phyloP scores from a whole-genome alignment of 768 basidiomycete species.

The Hygrocybe punicea region DNA sequence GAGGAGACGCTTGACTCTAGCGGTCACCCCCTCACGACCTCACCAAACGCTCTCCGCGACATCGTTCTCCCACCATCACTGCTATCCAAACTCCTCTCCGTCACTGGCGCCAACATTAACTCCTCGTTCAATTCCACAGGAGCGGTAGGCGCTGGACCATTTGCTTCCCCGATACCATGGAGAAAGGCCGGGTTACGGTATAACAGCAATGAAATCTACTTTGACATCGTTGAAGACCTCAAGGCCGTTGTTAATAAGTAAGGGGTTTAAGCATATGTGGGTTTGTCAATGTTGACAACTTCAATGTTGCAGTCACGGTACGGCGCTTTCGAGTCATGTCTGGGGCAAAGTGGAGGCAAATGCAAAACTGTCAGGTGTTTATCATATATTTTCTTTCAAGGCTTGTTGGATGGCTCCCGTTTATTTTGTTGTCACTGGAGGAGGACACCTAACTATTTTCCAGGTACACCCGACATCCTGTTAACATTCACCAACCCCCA shows the following conservation, averaged over 20 bases:
- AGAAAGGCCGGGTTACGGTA: constrained; percentile 79
- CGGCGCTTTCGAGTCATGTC: constrained; percentile 60
- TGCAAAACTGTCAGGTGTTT: constrained; percentile 67
- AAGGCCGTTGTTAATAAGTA: constrained; percentile 77
- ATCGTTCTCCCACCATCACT: constrained; percentile 91
- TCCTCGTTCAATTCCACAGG: constrained; percentile 46
- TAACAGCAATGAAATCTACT: constrained; percentile 87
- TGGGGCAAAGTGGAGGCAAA: constrained; percentile 79
- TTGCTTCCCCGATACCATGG: constrained; percentile 93
- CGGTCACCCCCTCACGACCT: constrained; percentile 89
- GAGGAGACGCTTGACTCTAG: constrained; percentile 95
- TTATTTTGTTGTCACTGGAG: constrained; percentile 1
- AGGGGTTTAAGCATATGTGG: constrained; percentile 15
- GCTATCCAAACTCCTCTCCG: constrained; percentile 64
- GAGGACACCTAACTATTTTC: constrained; percentile 6
- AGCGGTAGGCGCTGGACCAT: constrained; percentile 46
- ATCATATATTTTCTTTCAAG: constrained; percentile 33
- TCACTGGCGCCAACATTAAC: constrained; percentile 50
- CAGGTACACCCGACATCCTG: constrained; percentile 86
- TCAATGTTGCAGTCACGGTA: constrained; percentile 54
- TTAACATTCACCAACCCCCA: constrained; percentile 74
- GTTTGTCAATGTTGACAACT: background rate
- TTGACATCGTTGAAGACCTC: constrained; percentile 84
- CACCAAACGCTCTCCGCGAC: constrained; percentile 83
- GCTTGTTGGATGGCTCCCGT: no score